Percentiles rank a stretch among this genome's conserved stretches.
Conservation (phyloP, 768 basidiomycete species). For the Leccinum longicurvipes region DNA sequence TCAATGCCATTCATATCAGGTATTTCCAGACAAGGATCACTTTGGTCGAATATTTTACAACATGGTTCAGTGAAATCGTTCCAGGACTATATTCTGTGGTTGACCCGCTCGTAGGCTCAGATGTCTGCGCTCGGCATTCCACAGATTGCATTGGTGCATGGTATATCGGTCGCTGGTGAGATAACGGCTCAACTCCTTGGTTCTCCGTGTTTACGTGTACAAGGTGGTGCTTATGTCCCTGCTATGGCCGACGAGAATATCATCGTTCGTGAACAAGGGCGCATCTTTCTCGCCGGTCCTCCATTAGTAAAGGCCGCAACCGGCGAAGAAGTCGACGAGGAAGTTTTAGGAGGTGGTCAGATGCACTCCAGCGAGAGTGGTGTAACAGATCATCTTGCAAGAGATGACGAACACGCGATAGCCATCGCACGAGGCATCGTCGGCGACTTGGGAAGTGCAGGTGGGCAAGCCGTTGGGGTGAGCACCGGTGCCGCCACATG, state of each 20-base stretch:
- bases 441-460: slow-evolving; percentile 69
- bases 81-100: background rate
- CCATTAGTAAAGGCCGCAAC: slow-evolving; percentile 94
- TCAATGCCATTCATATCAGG: slow-evolving; percentile 32
- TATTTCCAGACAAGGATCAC: slow-evolving; percentile 93
- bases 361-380: slow-evolving; percentile 94
- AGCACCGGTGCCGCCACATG: slow-evolving; percentile 29
- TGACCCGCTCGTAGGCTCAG: slow-evolving; percentile 59
- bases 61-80: slow-evolving; percentile 54
- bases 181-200: background rate
- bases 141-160: slow-evolving; percentile 90
- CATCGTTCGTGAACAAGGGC: slow-evolving; percentile 87
- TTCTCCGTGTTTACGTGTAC: slow-evolving; percentile 5
- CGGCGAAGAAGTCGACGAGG: slow-evolving; percentile 89
- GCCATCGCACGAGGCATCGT: slow-evolving; percentile 73
- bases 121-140: slow-evolving; percentile 91
- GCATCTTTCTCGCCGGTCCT: slow-evolving; percentile 92
- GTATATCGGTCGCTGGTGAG: slow-evolving; percentile 85
- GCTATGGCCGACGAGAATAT: slow-evolving; percentile 96
- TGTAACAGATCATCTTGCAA: slow-evolving; percentile 84
- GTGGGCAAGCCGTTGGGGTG: slow-evolving; percentile 49
- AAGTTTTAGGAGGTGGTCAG: slow-evolving; percentile 83
- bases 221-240: slow-evolving; percentile 90
- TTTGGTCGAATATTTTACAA: slow-evolving; percentile 98
- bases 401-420: slow-evolving; percentile 83